Evolutionary conservation across 768 basidiomycete species (phyloP).

Genomic region (Termitomyces sp.): DNA sequence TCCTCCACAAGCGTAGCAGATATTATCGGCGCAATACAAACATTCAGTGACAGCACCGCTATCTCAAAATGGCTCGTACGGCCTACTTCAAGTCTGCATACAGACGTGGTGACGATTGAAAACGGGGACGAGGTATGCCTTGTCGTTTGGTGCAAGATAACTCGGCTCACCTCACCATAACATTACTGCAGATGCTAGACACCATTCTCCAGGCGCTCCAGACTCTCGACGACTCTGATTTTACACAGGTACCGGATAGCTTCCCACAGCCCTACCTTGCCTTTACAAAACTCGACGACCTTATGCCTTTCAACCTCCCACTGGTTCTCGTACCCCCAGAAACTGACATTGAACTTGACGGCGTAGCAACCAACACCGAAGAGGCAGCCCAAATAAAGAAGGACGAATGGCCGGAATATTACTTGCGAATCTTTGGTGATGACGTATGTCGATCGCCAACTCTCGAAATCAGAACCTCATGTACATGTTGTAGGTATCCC

Average conservation of each 20-base stretch:
- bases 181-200: slow-evolving; percentile 61
- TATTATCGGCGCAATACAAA: slow-evolving; percentile 68
- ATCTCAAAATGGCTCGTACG: slow-evolving; percentile 64
- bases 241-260: slow-evolving; percentile 50
- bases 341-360: slow-evolving; percentile 70
- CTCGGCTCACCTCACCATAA: slow-evolving; percentile 3
- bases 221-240: slow-evolving; percentile 57
- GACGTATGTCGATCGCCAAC: slow-evolving; percentile 30
- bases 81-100: slow-evolving; percentile 53
- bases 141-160: neutral
- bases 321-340: slow-evolving; percentile 85
- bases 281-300: slow-evolving; percentile 39
- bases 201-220: slow-evolving; percentile 61
- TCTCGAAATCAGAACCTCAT: neutral
- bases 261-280: slow-evolving; percentile 65
- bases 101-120: slow-evolving; percentile 38
- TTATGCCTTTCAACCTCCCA: slow-evolving; percentile 64
- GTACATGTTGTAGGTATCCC: slow-evolving; percentile 57
- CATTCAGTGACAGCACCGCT: slow-evolving; percentile 60
- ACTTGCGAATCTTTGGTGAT: slow-evolving; percentile 63
- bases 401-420: slow-evolving; percentile 80
- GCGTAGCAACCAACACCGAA: slow-evolving; percentile 61
- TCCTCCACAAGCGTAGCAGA: slow-evolving; percentile 58
- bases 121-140: slow-evolving; percentile 58
- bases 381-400: slow-evolving; percentile 74